phyloP scores from a whole-genome alignment of 768 basidiomycete species.

The Calocera viscosa region DNA sequence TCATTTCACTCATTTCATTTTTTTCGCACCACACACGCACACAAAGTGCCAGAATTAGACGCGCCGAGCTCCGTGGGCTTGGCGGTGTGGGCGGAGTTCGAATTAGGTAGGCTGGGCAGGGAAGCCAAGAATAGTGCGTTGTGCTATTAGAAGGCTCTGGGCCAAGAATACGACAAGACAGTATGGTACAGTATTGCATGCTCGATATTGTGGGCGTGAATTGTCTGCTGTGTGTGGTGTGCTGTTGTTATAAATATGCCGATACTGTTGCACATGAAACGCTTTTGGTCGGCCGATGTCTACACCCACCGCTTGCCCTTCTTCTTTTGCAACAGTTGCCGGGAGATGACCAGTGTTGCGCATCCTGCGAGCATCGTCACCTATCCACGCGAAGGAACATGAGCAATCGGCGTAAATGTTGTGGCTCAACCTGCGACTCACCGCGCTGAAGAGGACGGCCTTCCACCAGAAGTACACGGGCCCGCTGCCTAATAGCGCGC shows the following conservation, averaged over 20 bases:
- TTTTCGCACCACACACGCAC: no score
- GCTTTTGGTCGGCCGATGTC: background rate
- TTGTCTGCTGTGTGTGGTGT: no score
- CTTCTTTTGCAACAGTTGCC: background rate
- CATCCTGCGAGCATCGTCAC: background rate
- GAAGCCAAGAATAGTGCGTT: background rate
- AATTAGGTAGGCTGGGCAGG: background rate
- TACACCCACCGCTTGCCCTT: conserved; percentile 5
- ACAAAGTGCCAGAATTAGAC: no score
- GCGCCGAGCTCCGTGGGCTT: background rate
- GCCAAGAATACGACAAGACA: no score
- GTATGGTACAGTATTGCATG: no score
- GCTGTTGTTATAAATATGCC: background rate
- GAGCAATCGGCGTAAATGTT: background rate
- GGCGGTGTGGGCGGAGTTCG: background rate
- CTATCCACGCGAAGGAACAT: background rate
- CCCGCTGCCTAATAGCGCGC: conserved; percentile 38
- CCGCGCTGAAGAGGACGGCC: conserved; percentile 43
- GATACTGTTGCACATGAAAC: background rate
- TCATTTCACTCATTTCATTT: no score
- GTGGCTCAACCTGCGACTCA: conserved; percentile 13
- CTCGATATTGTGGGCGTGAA: no score
- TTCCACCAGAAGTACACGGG: conserved; percentile 38
- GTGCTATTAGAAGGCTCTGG: background rate
- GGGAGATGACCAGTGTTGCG: background rate